Conservation (phyloP, 1,284 basidiomycete species). For the Laetiporus sulphureus region DNA sequence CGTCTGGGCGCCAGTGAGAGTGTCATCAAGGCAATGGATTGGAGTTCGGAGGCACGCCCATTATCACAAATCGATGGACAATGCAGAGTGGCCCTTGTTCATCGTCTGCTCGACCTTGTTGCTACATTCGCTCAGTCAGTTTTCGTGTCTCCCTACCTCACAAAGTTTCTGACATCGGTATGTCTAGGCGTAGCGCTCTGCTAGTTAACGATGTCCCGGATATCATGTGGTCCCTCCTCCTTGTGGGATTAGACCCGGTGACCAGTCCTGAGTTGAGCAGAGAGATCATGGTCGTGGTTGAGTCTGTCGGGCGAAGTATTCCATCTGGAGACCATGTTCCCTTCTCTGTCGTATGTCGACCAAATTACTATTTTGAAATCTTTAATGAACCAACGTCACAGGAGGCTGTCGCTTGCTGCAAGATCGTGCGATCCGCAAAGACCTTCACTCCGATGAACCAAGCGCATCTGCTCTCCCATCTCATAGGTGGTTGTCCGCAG, state of each 20-base stretch:
- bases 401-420: slow-evolving; percentile 42
- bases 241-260: slow-evolving; percentile 50
- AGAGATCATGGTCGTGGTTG: slow-evolving; percentile 40
- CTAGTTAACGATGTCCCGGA: slow-evolving; percentile 37
- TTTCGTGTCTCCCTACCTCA: neutral
- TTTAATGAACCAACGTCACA: slow-evolving; percentile 18
- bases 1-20: slow-evolving; percentile 15
- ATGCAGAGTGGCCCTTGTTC: slow-evolving; percentile 27
- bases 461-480: slow-evolving; percentile 39
- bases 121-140: slow-evolving; percentile 41
- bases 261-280: slow-evolving; percentile 36
- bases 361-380: neutral
- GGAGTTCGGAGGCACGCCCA: neutral
- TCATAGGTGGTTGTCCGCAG: slow-evolving; percentile 45
- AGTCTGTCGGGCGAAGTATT: slow-evolving; percentile 37
- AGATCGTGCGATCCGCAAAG: slow-evolving; percentile 32
- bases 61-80: slow-evolving; percentile 3
- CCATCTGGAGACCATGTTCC: slow-evolving; percentile 22
- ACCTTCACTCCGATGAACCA: slow-evolving; percentile 31
- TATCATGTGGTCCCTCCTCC: slow-evolving; percentile 41
- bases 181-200: slow-evolving; percentile 14
- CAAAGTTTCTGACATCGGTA: neutral
- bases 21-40: slow-evolving; percentile 10
- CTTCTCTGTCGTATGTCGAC: slow-evolving; percentile 10
- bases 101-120: slow-evolving; percentile 38